phyloP scores from a whole-genome alignment of 306 rosid species.

The Ceratonia siliqua region DNA sequence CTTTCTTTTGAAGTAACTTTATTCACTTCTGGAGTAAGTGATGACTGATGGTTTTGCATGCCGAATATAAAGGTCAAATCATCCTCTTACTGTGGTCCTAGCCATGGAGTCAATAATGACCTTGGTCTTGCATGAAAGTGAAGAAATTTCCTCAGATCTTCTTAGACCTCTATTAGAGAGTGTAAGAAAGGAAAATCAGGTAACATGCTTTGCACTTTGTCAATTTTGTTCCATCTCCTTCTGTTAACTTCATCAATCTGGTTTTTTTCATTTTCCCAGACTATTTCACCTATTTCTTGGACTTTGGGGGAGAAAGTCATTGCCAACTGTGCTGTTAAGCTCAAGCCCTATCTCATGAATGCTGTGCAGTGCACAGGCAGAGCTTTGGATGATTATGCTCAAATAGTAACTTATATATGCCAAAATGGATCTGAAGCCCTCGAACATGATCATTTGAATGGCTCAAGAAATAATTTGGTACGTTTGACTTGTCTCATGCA shows the following conservation, averaged over 20 bases:
- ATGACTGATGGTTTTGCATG: slow-evolving; percentile 30
- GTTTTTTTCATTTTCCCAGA: slow-evolving; percentile 47
- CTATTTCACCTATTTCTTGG: slow-evolving; percentile 55
- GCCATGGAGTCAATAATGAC: slow-evolving; percentile 68
- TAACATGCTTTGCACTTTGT: slow-evolving; percentile 17
- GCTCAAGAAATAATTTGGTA: slow-evolving; percentile 35
- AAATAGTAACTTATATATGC: slow-evolving; percentile 50
- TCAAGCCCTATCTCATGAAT: slow-evolving; percentile 50
- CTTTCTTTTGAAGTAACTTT: neutral
- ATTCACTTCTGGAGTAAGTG: slow-evolving; percentile 27
- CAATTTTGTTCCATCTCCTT: slow-evolving; percentile 16
- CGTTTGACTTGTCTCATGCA: slow-evolving; percentile 27
- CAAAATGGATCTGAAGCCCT: slow-evolving; percentile 34
- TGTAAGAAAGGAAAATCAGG: slow-evolving; percentile 60
- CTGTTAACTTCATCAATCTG: slow-evolving; percentile 10
- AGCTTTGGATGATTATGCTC: slow-evolving; percentile 48
- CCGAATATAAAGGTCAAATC: slow-evolving; percentile 55
- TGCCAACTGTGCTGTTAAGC: slow-evolving; percentile 53
- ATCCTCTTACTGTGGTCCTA: slow-evolving; percentile 44
- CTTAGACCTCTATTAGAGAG: slow-evolving; percentile 58
- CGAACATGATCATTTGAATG: slow-evolving; percentile 9
- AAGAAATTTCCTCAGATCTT: slow-evolving; percentile 58
- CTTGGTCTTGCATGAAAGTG: slow-evolving; percentile 57
- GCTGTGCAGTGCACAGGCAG: slow-evolving; percentile 52
- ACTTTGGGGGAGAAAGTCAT: slow-evolving; percentile 63